Percentiles rank a stretch among this genome's conserved stretches.
Evolutionary conservation across 2,329 filamentous ascomycete species (phyloP).

Genomic region (Colletotrichum tropicicola): DNA sequence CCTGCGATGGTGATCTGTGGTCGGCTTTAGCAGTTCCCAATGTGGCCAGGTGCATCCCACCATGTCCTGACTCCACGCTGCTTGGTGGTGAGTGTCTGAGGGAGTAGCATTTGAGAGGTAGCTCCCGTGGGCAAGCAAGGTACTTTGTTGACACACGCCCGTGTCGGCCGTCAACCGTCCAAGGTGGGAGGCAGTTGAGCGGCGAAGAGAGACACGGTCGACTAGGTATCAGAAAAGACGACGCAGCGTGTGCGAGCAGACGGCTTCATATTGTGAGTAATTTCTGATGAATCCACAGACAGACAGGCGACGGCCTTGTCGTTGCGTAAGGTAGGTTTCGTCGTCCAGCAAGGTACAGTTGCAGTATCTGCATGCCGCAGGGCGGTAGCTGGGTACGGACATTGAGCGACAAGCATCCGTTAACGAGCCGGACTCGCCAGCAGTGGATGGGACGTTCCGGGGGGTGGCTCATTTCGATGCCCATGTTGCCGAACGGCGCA

Average conservation of each 20-base stretch:
- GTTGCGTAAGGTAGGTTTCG: background rate
- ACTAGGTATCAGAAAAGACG: conserved; percentile 3
- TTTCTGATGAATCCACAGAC: background rate
- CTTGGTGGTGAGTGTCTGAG: conserved; percentile 16
- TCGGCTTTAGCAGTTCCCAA: conserved; percentile 26
- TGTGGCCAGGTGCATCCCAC: conserved; percentile 25
- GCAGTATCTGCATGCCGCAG: background rate
- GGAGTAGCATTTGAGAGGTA: conserved; percentile 1
- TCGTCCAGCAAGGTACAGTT: background rate
- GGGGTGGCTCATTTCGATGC: background rate
- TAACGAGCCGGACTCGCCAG: background rate
- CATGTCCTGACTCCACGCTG: conserved; percentile 8
- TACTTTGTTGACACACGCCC: conserved; percentile 15
- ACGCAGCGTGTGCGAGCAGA: background rate
- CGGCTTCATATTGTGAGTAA: background rate
- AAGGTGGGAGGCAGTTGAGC: background rate
- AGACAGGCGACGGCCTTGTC: too few species aligned
- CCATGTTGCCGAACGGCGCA: conserved; percentile 22
- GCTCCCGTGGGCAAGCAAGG: conserved; percentile 17
- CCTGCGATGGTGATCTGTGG: conserved; percentile 22
- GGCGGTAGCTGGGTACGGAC: background rate
- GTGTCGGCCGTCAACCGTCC: background rate
- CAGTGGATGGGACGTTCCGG: background rate
- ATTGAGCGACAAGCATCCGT: conserved; percentile 15
- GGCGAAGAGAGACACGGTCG: background rate